Conservation (phyloP, 2,329 filamentous ascomycete species). For the Diplodia corticola region DNA sequence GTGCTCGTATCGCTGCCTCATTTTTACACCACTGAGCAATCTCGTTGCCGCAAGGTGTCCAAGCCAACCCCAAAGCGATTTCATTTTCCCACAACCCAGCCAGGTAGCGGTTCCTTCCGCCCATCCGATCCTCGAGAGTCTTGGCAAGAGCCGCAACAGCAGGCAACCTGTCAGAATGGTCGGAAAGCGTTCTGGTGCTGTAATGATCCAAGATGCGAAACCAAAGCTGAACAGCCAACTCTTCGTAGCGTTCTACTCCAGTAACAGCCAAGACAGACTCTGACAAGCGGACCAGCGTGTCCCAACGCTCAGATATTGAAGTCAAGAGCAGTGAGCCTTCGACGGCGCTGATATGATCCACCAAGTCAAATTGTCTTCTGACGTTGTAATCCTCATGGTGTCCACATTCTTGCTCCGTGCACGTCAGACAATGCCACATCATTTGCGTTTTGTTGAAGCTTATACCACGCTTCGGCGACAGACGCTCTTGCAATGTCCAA, state of each 20-base stretch:
- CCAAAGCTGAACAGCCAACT: not conserved
- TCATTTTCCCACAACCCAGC: not conserved
- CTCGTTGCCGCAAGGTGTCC: rapidly evolving
- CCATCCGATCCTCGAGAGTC: not conserved
- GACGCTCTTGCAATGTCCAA: not conserved
- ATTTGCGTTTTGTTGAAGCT: not conserved
- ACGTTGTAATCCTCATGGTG: not conserved
- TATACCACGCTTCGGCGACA: not conserved
- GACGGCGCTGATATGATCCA: too few species aligned
- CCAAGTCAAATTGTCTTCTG: too few species aligned
- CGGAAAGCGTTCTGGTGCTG: not conserved
- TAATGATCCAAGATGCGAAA: not conserved
- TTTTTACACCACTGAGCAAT: not conserved
- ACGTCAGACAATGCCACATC: not conserved
- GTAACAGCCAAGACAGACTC: too few species aligned
- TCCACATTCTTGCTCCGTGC: not conserved
- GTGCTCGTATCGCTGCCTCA: not conserved
- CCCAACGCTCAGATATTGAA: too few species aligned
- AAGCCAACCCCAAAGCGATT: not conserved
- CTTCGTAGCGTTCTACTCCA: not conserved
- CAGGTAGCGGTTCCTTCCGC: not conserved
- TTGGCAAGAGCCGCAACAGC: not conserved
- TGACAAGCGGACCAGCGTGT: too few species aligned
- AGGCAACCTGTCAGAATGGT: not conserved
- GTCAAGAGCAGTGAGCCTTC: too few species aligned